Base-by-base conservation (phyloP, 202 grass and related monocot species). In the Schoenoplectus triqueter region DNA sequence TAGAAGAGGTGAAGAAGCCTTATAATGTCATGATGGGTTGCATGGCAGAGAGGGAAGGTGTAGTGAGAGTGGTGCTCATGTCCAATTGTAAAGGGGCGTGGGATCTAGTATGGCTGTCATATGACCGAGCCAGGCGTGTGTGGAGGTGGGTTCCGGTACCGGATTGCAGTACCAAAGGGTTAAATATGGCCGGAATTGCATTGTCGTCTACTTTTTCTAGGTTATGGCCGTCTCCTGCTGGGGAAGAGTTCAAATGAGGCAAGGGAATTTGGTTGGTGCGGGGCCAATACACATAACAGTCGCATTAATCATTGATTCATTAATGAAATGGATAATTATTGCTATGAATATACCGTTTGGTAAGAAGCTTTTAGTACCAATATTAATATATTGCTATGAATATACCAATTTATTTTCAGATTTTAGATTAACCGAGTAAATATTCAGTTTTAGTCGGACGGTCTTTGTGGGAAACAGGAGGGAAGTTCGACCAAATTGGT, bases 111-210 rank as follows among this genome's bases (percentile, higher is more conserved):
- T 98, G 95, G 91, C 91, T 98, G 9, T 93, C 93, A 49, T 98
- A 92, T 86, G 80, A 98, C 82, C 85, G 86, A n/a, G 84, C 73
- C 2, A 72, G 66, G 7, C 19, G 76, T n/a, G 69, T 77, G 51
- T 98, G 96, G 96, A 75, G 78, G 2, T 98, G 93, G 93, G 90
- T 94, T 75, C 93, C 91, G 1, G 93, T 98, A 64, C 96, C 96
- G 10, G 96, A 98, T 68, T 95, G 86, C 56, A 91, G 96, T 71
- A 75, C 84, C 50, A 98, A 94, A 49, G 96, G 96, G 1, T 88
- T 98, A 49, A 98, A 95, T 90, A 94, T 98, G 93, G 93, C 96
- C 64, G 96, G 96, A 75, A 94, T 98, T 84, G 96, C 96, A 69
- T 82, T 99, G 73, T 99, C 96, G 2, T 94, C 96, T 5, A 99